phyloP scores from a whole-genome alignment of 805 yeast species.

The Myxozyma kluyveri region DNA sequence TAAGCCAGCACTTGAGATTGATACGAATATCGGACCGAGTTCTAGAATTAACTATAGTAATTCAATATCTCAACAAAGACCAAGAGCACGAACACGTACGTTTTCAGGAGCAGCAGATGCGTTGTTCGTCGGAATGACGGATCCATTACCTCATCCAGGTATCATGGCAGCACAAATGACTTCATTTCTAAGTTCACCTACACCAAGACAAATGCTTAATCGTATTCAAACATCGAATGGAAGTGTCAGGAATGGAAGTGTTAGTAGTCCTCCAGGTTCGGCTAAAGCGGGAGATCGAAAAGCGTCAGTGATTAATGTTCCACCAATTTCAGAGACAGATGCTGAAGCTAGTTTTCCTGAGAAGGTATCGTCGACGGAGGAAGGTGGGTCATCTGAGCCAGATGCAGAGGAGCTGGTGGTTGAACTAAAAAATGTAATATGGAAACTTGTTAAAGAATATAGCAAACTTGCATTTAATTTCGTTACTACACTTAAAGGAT shows the following conservation, averaged over 20 bases:
- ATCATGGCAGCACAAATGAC: conserved; percentile 23
- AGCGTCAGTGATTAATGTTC: background rate
- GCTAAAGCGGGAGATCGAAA: background rate
- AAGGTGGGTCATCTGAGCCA: background rate
- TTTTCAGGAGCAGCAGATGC: conserved; percentile 15
- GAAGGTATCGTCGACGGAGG: background rate
- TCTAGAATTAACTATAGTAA: too few relatives aligned
- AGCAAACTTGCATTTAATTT: conserved; percentile 5
- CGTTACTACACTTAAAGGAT: conserved; percentile 21
- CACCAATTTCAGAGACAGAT: background rate
- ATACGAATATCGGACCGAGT: too few relatives aligned
- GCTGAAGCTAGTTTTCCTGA: background rate
- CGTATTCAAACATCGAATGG: conserved; percentile 2
- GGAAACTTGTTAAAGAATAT: background rate
- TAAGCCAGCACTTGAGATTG: too few relatives aligned
- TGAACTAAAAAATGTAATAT: background rate
- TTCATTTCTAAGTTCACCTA: conserved; percentile 16
- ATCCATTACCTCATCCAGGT: conserved; percentile 25
- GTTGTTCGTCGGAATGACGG: conserved; percentile 15
- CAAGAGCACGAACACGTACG: conserved; percentile 3
- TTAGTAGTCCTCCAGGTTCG: too few relatives aligned
- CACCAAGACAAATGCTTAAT: conserved; percentile 11
- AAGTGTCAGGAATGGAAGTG: too few relatives aligned
- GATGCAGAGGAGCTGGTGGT: background rate
- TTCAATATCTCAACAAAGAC: too few relatives aligned